Conservation (phyloP, 2,329 filamentous ascomycete genomes). For the Pseudogymnoascus verrucosus region DNA sequence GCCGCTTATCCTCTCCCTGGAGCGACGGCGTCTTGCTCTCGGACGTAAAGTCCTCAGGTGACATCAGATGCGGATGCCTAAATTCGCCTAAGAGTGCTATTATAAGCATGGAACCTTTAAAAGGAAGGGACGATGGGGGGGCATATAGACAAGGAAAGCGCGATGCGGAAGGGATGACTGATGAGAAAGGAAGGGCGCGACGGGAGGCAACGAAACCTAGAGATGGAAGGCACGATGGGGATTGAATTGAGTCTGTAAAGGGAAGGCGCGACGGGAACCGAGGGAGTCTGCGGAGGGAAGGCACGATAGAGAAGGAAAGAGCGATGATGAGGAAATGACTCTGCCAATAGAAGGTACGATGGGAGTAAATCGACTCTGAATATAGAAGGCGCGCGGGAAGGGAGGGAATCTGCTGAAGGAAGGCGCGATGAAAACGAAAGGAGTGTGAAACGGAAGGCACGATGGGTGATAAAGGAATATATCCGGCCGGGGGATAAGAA, state of each 20-base stretch:
- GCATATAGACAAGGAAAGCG: neutral
- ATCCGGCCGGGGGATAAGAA: too few relatives aligned
- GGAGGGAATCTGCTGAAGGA: too few relatives aligned
- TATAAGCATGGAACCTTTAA: neutral
- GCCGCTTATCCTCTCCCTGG: conserved; percentile 24
- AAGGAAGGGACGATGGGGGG: neutral
- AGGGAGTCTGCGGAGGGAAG: neutral
- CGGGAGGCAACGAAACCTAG: neutral
- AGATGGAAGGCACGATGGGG: neutral
- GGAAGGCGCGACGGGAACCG: neutral
- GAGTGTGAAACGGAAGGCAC: too few relatives aligned
- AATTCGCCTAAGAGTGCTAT: neutral
- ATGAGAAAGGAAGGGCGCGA: neutral
- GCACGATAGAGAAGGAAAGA: neutral
- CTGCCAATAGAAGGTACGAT: neutral
- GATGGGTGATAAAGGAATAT: too few relatives aligned
- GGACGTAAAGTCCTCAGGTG: neutral
- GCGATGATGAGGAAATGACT: neutral
- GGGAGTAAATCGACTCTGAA: neutral
- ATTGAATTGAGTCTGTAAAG: neutral
- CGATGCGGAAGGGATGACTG: too few relatives aligned
- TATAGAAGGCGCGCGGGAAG: too few relatives aligned
- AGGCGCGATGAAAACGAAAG: too few relatives aligned
- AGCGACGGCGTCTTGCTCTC: conserved; percentile 23
- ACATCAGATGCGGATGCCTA: neutral